Conservation (phyloP, 148 eudicot species). For the Cornus kousa region DNA sequence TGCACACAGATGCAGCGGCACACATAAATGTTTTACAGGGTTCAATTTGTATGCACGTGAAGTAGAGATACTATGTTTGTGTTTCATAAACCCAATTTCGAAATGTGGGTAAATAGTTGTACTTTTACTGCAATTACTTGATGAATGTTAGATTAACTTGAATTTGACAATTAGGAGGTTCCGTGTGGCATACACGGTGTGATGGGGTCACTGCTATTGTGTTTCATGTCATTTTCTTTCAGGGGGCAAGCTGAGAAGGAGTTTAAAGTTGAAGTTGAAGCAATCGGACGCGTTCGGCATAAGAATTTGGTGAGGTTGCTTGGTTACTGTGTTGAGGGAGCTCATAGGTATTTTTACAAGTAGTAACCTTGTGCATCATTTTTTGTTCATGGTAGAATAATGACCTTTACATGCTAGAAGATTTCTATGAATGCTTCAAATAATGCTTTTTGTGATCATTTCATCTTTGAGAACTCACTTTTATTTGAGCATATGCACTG, state of each 20-base stretch:
- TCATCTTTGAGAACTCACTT: neutral
- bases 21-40: neutral
- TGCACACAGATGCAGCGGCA: neutral
- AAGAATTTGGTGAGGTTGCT: conserved; percentile 84
- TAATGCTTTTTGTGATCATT: neutral
- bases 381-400: conserved; percentile 1
- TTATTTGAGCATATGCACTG: neutral
- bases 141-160: conserved; percentile 1
- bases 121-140: neutral
- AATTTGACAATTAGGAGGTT: neutral
- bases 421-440: neutral
- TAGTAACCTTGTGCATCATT: neutral
- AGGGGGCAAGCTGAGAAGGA: conserved; percentile 98
- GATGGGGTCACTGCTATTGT: conserved; percentile 7
- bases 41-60: neutral
- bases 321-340: conserved; percentile 96
- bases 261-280: conserved; percentile 94
- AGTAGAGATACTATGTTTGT: neutral
- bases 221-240: conserved; percentile 3
- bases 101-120: neutral
- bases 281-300: conserved; percentile 90
- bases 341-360: conserved; percentile 57
- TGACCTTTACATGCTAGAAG: neutral
- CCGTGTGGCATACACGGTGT: neutral
- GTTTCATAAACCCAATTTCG: neutral